Conservation (phyloP, 2,329 filamentous ascomycete genomes). For the Zalaria sp. region DNA sequence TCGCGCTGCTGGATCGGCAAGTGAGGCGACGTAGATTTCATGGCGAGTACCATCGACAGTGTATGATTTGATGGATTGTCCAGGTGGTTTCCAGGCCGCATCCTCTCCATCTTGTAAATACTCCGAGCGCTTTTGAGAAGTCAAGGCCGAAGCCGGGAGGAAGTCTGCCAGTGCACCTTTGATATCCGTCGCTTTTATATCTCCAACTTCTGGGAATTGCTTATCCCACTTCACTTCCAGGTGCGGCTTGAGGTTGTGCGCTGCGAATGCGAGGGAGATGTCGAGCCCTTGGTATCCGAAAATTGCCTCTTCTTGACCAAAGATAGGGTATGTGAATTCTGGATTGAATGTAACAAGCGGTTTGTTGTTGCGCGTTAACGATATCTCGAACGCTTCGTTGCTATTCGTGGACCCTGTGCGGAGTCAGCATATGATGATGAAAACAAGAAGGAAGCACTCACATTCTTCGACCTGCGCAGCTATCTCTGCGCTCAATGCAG, state of each 20-base stretch:
- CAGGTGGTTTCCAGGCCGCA: slow-evolving; percentile 59
- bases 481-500: neutral
- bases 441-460: slow-evolving; percentile 1
- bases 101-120: slow-evolving; percentile 20
- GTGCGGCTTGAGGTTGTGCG: slow-evolving; percentile 66
- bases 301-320: slow-evolving; percentile 83
- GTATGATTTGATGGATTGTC: slow-evolving; percentile 53
- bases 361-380: slow-evolving; percentile 38
- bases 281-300: slow-evolving; percentile 77
- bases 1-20: slow-evolving; percentile 55
- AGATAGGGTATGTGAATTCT: slow-evolving; percentile 79
- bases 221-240: slow-evolving; percentile 57
- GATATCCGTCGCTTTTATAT: slow-evolving; percentile 57
- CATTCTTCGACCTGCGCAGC: slow-evolving; percentile 7
- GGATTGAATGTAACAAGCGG: slow-evolving; percentile 56
- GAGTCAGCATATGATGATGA: too few species aligned
- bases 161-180: slow-evolving; percentile 48
- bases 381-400: slow-evolving; percentile 49
- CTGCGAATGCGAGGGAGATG: slow-evolving; percentile 56
- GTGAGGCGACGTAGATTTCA: slow-evolving; percentile 70
- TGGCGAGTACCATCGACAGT: slow-evolving; percentile 48
- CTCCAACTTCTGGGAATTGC: slow-evolving; percentile 55
- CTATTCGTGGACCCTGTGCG: slow-evolving; percentile 38
- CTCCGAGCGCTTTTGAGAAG: slow-evolving; percentile 5
- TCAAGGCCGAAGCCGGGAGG: slow-evolving; percentile 40